phyloP scores from a whole-genome alignment of 345 rosid species.

The Heritiera littoralis region DNA sequence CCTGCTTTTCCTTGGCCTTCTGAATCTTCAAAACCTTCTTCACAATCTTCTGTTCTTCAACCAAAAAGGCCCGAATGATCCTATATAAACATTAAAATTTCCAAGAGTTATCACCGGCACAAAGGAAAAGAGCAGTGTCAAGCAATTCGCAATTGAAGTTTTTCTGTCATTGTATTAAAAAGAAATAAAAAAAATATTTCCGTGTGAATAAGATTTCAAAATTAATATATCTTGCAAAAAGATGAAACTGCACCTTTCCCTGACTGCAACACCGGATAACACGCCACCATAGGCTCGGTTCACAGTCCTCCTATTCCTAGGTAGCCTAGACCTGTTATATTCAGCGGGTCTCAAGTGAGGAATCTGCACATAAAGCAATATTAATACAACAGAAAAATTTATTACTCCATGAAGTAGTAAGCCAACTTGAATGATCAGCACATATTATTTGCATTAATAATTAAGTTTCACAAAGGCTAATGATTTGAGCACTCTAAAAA shows the following conservation, averaged over 20 bases:
- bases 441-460: neutral
- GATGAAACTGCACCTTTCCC: conserved; percentile 54
- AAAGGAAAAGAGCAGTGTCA: neutral
- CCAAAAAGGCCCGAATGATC: conserved; percentile 38
- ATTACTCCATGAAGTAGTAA: neutral
- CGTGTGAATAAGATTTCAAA: neutral
- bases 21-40: conserved; percentile 33
- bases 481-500: neutral
- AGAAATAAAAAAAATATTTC: neutral
- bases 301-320: conserved; percentile 77
- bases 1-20: conserved; percentile 12
- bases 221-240: neutral
- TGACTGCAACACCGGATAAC: conserved; percentile 71
- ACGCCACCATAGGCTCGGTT: conserved; percentile 92
- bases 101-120: neutral
- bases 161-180: neutral
- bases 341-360: conserved; percentile 91
- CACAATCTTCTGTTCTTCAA: conserved; percentile 43
- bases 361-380: conserved; percentile 41
- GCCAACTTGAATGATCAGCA: neutral
- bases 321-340: conserved; percentile 74
- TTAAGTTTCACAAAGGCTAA: neutral
- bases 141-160: neutral
- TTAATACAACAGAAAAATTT: neutral
- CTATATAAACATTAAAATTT: conserved; percentile 6